Base-by-base conservation (phyloP, 2,329 filamentous ascomycete species). In the Microdochium bolleyi region DNA sequence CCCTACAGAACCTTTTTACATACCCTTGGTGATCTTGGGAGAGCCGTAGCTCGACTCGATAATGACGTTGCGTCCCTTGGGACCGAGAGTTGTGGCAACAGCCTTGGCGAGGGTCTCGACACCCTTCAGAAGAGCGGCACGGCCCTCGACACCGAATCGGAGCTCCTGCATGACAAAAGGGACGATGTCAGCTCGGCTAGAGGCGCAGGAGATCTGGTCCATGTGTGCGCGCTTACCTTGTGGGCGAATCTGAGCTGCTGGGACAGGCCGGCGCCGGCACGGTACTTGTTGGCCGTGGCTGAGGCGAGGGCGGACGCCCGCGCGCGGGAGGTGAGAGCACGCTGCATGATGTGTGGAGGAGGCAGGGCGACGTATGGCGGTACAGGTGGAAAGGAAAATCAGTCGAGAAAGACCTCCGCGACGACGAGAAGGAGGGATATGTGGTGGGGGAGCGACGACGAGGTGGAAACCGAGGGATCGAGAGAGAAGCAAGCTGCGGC, bases 1-100 rank as follows among this genome's bases (percentile, higher is more conserved):
- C 27, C n/a, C n/a, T n/a, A 11, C 27, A 11, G 27, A 11, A 16
- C 4, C 25, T 3, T 16, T 22, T 25, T 8, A 69, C 79, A 58
- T 78, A 96, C 92, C 92, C 81, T 99, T 99, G 66, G 94, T 99
- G 75, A 99, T 99, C 84, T 99, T 99, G 66, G 94, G 94, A 49
- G 94, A 96, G 73, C 94, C 94, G 68, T 96, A 99, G 79, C 89
- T 90, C 58, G 92, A 96, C 80, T 99, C 94, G 63, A 99, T 99
- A 68, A 99, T 74, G 62, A 99, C 94, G 77, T 97, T 99, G 70
- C 94, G 87, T 73, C 94, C 94, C 83, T 99, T 99, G 66, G 94
- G 94, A 62, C 94, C 94, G 57, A 99, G 83, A 60, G 94, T 99
- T 57, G 92, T 96, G 59, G 92, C 88, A 59, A 99, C 94, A 59